phyloP scores from a whole-genome alignment of 148 eudicot genomes.

The Drosera capensis region DNA sequence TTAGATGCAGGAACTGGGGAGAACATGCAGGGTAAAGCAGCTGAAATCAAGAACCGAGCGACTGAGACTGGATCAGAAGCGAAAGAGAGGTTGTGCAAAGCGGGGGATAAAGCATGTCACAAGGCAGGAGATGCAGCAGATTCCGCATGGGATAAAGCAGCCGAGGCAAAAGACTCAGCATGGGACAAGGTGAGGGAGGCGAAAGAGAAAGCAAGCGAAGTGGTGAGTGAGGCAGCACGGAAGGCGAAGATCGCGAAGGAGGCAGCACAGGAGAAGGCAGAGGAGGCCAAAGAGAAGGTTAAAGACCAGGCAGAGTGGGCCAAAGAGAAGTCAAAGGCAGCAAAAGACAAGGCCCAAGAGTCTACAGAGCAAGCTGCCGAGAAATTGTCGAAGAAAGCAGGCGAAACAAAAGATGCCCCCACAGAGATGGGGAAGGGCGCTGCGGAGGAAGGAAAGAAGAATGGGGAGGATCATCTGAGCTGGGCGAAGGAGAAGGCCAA shows the following conservation, averaged over 20 bases:
- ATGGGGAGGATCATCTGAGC: neutral
- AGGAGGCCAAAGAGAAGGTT: neutral
- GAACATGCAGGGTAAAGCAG: slow-evolving; percentile 1
- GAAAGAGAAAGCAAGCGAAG: slow-evolving; percentile 2
- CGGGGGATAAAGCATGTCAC: slow-evolving; percentile 4
- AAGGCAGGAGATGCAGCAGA: slow-evolving; percentile 4
- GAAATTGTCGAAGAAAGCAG: slow-evolving; percentile 1
- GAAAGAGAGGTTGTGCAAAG: neutral
- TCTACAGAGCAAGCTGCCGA: neutral
- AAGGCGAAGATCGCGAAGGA: neutral
- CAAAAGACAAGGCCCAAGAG: slow-evolving; percentile 5
- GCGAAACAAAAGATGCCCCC: slow-evolving; percentile 1
- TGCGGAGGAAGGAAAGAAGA: neutral
- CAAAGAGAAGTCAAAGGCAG: slow-evolving; percentile 6
- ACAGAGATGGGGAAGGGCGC: neutral
- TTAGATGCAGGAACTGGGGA: slow-evolving; percentile 9
- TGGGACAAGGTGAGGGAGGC: slow-evolving; percentile 3
- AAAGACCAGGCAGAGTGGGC: slow-evolving; percentile 8
- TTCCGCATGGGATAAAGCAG: slow-evolving; percentile 4
- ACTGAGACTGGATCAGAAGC: slow-evolving; percentile 3
- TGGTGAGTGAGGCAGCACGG: neutral
- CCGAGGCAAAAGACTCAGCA: slow-evolving; percentile 2
- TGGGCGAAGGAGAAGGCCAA: neutral
- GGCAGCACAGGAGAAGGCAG: neutral
- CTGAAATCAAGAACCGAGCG: slow-evolving; percentile 3